Conservation (phyloP, 768 basidiomycete species). For the Cytidiella melzeri region DNA sequence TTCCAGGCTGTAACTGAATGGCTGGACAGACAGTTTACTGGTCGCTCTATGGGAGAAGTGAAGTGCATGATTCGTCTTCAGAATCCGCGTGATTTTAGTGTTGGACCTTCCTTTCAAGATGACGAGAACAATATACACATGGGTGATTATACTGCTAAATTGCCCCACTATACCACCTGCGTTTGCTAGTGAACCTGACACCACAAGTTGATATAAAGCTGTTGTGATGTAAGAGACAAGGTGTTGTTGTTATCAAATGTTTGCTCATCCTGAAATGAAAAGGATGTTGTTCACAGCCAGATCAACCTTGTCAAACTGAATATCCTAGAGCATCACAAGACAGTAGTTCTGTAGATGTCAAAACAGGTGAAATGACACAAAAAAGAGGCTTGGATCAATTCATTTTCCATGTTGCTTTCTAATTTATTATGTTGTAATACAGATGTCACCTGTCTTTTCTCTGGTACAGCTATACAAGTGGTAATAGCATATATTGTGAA, state of each 20-base stretch:
- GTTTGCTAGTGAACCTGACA: neutral
- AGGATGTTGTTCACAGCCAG: neutral
- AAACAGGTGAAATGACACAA: conserved; percentile 2
- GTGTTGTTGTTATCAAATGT: neutral
- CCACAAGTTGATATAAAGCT: too few species aligned
- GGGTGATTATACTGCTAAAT: neutral
- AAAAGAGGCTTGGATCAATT: conserved; percentile 33
- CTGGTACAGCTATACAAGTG: conserved; percentile 35
- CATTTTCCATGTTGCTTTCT: conserved; percentile 22
- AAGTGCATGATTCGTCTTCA: neutral
- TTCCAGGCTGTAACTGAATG: conserved; percentile 6
- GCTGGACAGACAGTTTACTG: conserved; percentile 4
- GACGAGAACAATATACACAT: neutral
- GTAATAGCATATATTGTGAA: conserved; percentile 33
- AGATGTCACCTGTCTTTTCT: conserved; percentile 32
- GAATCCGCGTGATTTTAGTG: neutral
- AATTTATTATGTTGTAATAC: conserved; percentile 35
- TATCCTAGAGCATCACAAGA: neutral
- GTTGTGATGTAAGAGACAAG: neutral
- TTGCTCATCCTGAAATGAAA: neutral
- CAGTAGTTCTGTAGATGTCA: conserved; percentile 1
- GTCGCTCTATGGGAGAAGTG: neutral
- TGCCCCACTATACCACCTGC: neutral
- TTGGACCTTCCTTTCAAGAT: too few species aligned
- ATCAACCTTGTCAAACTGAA: neutral